Conservation (phyloP, 2,329 filamentous ascomycete genomes). For the Beauveria rudraprayagi region DNA sequence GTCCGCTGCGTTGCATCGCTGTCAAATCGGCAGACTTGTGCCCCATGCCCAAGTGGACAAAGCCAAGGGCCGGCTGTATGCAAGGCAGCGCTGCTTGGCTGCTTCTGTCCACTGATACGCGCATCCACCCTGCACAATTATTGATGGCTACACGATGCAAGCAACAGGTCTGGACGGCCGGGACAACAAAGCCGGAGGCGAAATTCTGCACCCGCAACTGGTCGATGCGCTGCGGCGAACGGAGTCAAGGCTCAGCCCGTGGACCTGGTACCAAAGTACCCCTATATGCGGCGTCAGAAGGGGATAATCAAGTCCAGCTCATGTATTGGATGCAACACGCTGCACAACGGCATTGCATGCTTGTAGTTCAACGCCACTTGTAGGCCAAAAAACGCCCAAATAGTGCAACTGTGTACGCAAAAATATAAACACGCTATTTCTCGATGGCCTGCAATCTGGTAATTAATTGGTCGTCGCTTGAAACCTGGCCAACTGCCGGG, state of each 20-base stretch:
- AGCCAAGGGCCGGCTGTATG: not conserved
- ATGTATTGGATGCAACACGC: not conserved
- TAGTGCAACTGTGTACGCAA: not conserved
- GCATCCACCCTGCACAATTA: not conserved
- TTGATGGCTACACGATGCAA: not conserved
- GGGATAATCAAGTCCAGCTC: not conserved
- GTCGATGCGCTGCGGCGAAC: not conserved
- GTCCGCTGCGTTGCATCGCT: conserved; percentile 1
- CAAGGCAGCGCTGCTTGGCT: not conserved
- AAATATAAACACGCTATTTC: not conserved
- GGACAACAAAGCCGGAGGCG: conserved; percentile 1
- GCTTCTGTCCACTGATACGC: not conserved
- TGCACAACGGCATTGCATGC: not conserved
- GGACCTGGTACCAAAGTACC: not conserved
- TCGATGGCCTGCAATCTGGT: not conserved
- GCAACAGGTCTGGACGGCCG: not conserved
- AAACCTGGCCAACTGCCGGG: not conserved
- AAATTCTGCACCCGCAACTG: not conserved
- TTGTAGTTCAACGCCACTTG: not conserved
- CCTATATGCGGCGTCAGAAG: not conserved
- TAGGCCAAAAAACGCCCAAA: not conserved
- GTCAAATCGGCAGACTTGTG: conserved; percentile 1
- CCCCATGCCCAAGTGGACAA: not conserved
- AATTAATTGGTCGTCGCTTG: not conserved
- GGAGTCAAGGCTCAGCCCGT: not conserved